Conservation (phyloP, 495 filamentous ascomycete species). For the Tuber aestivum region DNA sequence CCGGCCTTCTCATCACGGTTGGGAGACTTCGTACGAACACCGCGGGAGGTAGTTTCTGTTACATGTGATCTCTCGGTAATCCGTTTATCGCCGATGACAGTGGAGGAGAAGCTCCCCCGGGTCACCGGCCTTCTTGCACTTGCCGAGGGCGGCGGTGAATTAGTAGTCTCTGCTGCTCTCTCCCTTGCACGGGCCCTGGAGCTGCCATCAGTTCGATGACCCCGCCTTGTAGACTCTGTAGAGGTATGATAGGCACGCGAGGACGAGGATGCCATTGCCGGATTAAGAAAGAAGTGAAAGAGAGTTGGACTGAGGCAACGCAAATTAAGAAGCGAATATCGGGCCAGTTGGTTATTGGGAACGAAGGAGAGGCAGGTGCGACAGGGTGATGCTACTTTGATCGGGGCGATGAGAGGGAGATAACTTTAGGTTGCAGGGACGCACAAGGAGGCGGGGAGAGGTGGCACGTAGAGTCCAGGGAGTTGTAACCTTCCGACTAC, state of each 20-base stretch:
- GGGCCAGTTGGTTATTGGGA: background rate
- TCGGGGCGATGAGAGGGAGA: background rate
- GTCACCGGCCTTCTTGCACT: constrained; percentile 16
- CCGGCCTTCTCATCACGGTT: constrained; percentile 20
- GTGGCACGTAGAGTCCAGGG: too few species aligned
- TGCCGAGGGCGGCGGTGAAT: constrained; percentile 11
- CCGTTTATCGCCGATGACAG: constrained; percentile 32
- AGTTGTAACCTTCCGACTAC: too few species aligned
- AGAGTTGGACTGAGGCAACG: background rate
- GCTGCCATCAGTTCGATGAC: constrained; percentile 11
- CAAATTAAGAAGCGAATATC: background rate
- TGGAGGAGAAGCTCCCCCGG: constrained; percentile 8
- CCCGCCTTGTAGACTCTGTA: constrained; percentile 17
- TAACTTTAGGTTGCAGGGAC: background rate
- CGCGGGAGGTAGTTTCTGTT: constrained; percentile 44
- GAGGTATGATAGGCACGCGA: constrained; percentile 22
- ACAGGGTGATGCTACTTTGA: background rate
- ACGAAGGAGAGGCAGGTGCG: background rate
- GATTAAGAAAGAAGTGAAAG: background rate
- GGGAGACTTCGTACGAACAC: constrained; percentile 22
- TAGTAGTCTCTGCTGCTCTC: constrained; percentile 12
- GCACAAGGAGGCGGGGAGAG: too few species aligned
- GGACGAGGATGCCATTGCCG: constrained; percentile 34
- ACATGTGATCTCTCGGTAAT: constrained; percentile 52
- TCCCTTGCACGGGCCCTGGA: constrained; percentile 22